Conservation (phyloP, 768 basidiomycete species). For the Russula dissimulans region DNA sequence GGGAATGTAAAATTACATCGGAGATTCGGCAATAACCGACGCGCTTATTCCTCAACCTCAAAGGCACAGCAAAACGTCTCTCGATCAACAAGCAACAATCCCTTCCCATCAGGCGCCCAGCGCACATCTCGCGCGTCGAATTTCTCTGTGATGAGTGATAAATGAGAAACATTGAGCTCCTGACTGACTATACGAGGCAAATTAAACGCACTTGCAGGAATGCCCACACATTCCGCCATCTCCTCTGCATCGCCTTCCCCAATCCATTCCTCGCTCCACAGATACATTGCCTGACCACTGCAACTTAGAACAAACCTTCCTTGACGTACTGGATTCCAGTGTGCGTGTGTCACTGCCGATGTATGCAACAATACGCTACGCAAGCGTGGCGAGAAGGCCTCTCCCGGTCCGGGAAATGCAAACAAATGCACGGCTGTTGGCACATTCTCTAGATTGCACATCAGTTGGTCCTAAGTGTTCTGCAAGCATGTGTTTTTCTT, state of each 20-base stretch:
- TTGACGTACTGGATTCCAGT: constrained; percentile 81
- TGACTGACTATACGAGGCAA: too few species aligned
- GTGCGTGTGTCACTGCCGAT: constrained; percentile 51
- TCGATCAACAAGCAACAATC: constrained; percentile 63
- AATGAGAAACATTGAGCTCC: too few species aligned
- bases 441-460: constrained; percentile 40
- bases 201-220: constrained; percentile 66
- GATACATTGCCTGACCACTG: constrained; percentile 56
- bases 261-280: constrained; percentile 80
- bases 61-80: constrained; percentile 55
- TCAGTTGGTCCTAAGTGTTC: neutral
- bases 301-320: constrained; percentile 62
- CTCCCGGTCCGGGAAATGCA: constrained; percentile 54
- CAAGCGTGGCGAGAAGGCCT: constrained; percentile 50
- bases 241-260: constrained; percentile 49
- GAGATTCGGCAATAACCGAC: constrained; percentile 9
- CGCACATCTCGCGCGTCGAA: constrained; percentile 61
- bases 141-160: constrained; percentile 38
- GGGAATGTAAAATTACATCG: neutral
- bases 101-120: constrained; percentile 86
- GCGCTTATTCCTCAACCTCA: constrained; percentile 14
- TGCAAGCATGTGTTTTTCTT: constrained; percentile 20
- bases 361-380: constrained; percentile 60
- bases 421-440: constrained; percentile 62
- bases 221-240: constrained; percentile 84